Evolutionary conservation across 495 filamentous ascomycete genomes (phyloP).

Genomic region (Friedmanniomyces endolithicus): DNA sequence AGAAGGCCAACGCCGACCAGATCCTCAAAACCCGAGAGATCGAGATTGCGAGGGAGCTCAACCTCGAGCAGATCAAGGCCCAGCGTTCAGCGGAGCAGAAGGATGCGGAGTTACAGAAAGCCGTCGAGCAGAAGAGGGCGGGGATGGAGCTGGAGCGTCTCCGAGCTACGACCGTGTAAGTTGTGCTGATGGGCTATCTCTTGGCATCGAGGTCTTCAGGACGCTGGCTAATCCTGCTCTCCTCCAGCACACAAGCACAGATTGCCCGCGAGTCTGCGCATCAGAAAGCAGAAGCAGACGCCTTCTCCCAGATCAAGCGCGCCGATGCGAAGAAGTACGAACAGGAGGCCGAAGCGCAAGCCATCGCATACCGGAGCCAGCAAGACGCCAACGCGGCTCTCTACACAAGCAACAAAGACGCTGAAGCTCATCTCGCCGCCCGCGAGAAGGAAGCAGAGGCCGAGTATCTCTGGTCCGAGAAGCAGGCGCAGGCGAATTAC

Average conservation of each 20-base stretch:
- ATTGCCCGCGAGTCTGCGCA: constrained; percentile 60
- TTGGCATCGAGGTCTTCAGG: no score
- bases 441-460: constrained; percentile 28
- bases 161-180: constrained; percentile 52
- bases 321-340: constrained; percentile 25
- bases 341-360: constrained; percentile 28
- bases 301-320: constrained; percentile 33
- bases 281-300: constrained; percentile 57
- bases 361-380: constrained; percentile 15
- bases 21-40: constrained; percentile 57
- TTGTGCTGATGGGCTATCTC: no score
- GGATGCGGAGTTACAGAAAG: constrained; percentile 64
- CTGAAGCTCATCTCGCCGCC: constrained; percentile 9
- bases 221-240: no score
- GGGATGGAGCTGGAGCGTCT: constrained; percentile 67
- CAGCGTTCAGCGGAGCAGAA: constrained; percentile 54
- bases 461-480: constrained; percentile 37
- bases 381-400: constrained; percentile 26
- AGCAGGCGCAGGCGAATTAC: constrained; percentile 49
- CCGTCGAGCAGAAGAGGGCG: constrained; percentile 61
- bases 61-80: constrained; percentile 58
- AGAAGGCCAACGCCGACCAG: constrained; percentile 66
- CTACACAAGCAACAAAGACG: constrained; percentile 36
- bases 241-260: constrained; percentile 47
- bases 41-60: constrained; percentile 54